Evolutionary conservation across 2,329 filamentous ascomycete genomes (phyloP).

Genomic region (Penicillium brevicompactum): DNA sequence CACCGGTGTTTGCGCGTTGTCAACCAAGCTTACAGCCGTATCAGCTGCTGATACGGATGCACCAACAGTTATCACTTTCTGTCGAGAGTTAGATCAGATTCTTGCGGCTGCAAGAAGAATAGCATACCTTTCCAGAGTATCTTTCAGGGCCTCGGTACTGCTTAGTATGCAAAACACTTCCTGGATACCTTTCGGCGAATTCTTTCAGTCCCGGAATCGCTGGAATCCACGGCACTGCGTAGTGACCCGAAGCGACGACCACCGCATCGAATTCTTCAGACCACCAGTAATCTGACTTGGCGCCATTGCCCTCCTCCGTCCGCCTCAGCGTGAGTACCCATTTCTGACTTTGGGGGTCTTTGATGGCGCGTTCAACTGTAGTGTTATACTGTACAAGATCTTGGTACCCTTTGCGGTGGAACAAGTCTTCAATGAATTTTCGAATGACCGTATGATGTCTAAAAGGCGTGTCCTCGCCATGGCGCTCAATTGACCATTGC

Average conservation of each 20-base stretch:
- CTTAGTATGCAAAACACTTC: slow-evolving; percentile 45
- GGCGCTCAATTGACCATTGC: slow-evolving; percentile 46
- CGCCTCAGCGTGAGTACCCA: slow-evolving; percentile 59
- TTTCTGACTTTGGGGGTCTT: slow-evolving; percentile 52
- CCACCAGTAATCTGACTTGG: slow-evolving; percentile 62
- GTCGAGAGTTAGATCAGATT: neutral
- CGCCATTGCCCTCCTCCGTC: slow-evolving; percentile 20
- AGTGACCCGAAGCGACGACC: slow-evolving; percentile 63
- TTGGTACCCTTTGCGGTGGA: slow-evolving; percentile 57
- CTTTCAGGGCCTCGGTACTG: slow-evolving; percentile 40
- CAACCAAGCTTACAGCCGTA: slow-evolving; percentile 57
- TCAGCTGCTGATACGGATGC: slow-evolving; percentile 67
- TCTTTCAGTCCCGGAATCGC: slow-evolving; percentile 45
- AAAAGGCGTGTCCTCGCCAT: slow-evolving; percentile 63
- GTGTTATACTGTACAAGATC: slow-evolving; percentile 53
- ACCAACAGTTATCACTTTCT: slow-evolving; percentile 64
- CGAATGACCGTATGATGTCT: slow-evolving; percentile 62
- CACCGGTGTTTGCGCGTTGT: slow-evolving; percentile 51
- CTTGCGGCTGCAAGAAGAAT: no score
- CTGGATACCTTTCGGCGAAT: slow-evolving; percentile 41
- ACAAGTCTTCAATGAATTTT: slow-evolving; percentile 58
- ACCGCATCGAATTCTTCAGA: slow-evolving; percentile 64
- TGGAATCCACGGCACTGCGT: slow-evolving; percentile 57
- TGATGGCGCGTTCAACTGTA: slow-evolving; percentile 59
- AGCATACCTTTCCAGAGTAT: slow-evolving; percentile 42